phyloP scores from a whole-genome alignment of 345 rosid species.

The Populus ilicifolia region DNA sequence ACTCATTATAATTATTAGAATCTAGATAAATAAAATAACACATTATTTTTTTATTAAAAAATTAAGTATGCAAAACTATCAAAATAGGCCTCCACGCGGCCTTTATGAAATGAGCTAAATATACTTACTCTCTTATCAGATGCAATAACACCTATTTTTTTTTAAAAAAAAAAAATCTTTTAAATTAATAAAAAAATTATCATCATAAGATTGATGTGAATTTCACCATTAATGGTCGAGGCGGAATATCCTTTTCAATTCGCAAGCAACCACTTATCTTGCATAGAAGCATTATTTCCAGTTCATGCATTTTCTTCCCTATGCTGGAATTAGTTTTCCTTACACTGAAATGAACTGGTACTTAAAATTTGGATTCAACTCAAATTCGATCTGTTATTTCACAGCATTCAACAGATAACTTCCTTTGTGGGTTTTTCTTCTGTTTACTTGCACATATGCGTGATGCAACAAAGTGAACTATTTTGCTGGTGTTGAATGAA shows the following conservation, averaged over 20 bases:
- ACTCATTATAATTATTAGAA: too few species aligned
- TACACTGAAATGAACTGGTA: not conserved
- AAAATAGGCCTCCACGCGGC: too few species aligned
- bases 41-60: too few species aligned
- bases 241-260: not conserved
- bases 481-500: not conserved
- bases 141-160: too few species aligned
- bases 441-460: not conserved
- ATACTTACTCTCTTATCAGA: too few species aligned
- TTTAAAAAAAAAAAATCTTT: too few species aligned
- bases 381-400: not conserved
- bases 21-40: too few species aligned
- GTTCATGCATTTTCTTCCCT: not conserved
- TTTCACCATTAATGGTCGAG: not conserved
- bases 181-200: too few species aligned
- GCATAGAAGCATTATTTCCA: too few species aligned
- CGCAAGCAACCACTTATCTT: not conserved
- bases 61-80: too few species aligned
- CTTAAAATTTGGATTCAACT: not conserved
- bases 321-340: not conserved
- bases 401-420: not conserved
- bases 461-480: not conserved
- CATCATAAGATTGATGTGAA: not conserved
- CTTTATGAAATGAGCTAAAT: too few species aligned
- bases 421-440: not conserved